Percentiles rank a stretch among this genome's conserved stretches.
Conservation (phyloP, 352 stramenopile genomes). For the Pythium plurisporium region DNA sequence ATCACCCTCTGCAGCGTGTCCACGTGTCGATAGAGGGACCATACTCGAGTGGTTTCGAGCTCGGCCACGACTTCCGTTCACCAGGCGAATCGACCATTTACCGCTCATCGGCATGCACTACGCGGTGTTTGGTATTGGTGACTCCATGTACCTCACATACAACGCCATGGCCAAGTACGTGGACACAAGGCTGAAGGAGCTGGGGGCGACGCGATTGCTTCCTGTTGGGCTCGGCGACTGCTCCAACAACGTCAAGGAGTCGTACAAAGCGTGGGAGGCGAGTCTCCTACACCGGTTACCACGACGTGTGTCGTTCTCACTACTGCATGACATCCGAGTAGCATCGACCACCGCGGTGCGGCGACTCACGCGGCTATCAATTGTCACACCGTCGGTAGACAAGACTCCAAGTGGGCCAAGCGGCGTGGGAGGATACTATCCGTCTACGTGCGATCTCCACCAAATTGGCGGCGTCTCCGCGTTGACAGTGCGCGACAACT, state of each 20-base stretch:
- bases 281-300: constrained; percentile 28
- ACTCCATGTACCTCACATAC: constrained; percentile 94
- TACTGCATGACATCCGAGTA: not conserved
- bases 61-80: not conserved
- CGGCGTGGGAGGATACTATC: not conserved
- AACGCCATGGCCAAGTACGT: constrained; percentile 92
- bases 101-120: constrained; percentile 59
- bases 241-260: constrained; percentile 71
- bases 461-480: not conserved
- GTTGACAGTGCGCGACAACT: constrained; percentile 12
- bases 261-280: constrained; percentile 81
- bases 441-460: not conserved
- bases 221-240: constrained; percentile 91
- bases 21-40: too few relatives aligned
- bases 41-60: not conserved
- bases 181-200: constrained; percentile 67
- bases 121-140: constrained; percentile 95
- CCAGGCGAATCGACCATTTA: not conserved
- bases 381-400: not conserved
- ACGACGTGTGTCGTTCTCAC: not conserved
- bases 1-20: too few relatives aligned
- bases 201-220: constrained; percentile 86
- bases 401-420: not conserved
- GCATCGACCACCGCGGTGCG: not conserved
- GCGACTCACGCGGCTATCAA: not conserved